Evolutionary conservation across 495 filamentous ascomycete species (phyloP), one percentile per base, ranked within the genome.

Genomic region (Talaromyces nanjingensis): DNA sequence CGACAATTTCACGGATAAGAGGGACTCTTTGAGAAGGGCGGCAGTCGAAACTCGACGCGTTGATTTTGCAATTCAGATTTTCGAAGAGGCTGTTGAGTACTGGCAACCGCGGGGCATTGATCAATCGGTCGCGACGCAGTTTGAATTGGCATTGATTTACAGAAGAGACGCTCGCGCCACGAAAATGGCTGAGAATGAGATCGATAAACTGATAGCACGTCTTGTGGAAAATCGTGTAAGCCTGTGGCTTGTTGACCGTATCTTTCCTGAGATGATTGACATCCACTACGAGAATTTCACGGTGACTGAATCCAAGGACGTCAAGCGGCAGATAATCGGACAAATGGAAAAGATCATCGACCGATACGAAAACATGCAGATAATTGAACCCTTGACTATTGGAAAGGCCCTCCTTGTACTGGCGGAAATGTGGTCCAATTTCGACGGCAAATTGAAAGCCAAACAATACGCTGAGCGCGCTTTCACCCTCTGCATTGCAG

Each of bases 181-280:
- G 52, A 54, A 54, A 54, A 54, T 54, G 52, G 52, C 52, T 18
- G 52, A 54, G 24, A 54, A 18, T 54, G 52, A 54, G 24, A 54
- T 54, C 20, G 52, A 54, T 27, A 22, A 16, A 24, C 12, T 54
- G 24, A 54, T 54, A 54, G 20, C 52, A 12, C 52, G 52, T 27
- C 52, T 54, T 54, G 52, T 54, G 52, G 52, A 54, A 16, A 54
- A 54, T 22, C 18, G 52, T 12, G 18, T 25, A 7, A 54, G 20
- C 24, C 4, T 54, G 52, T 54, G 52, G 52, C 52, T 54, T 27
- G 20, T 54, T 24, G 52, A 54, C n/a, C 52, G 20, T 22, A 25
- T 54, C 11, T 54, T 54, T 27, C 52, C 20, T 24, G 20, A 54
- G 6, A 22, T 54, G 24, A 54, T 54, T 16, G 52, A 54, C 52